Base-by-base conservation (phyloP, 805 yeast genomes). In the Starmera pachycereana region DNA sequence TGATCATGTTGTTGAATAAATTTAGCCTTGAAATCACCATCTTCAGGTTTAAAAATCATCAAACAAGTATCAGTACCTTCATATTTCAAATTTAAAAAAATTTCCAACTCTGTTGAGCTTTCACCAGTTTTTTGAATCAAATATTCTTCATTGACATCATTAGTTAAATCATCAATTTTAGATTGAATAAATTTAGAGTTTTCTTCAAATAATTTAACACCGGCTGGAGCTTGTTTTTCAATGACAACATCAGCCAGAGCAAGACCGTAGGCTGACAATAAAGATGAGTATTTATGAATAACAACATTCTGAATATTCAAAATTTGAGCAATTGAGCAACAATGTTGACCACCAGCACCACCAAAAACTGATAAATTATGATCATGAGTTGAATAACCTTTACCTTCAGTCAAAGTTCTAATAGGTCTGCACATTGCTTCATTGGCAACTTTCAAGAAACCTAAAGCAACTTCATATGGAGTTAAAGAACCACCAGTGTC, bases 301-400 rank as follows among this genome's bases (percentile, higher is more conserved):
- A 66, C 47, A 16, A 68, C 72, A 38, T 60, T 57, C 22, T 55
- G 53, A 43, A 69, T 67, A 40, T 63, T 60, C 54, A 69, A 59
- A 12, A 57, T 60, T 45, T 57, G 56, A 8, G 72, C 71, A 39
- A 69, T 57, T 4, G 68, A 59, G n/a, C 59, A 58, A 29, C 69
- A 63, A 48, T 66, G 66, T 50, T 69, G 74, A 30, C 72, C 71
- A 44, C 74, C 74, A 37, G 73, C 71, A 41, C 74, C 74, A 40
- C 74, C 74, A 49, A 69, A 69, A 4, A 70, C 62, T 6, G 71
- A 71, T 40, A 69, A 53, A 27, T 60, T 62, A 47, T 69, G 73
- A 33, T 64, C 63, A 37, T 66, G 47, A n/a, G 64, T 63, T 43
- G 60, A 65, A 42, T 57, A 65, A 30, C 74, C 74, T 48, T 63